Percentiles rank a stretch among this genome's conserved stretches.
phyloP scores from a whole-genome alignment of 306 rosid species.

The Psophocarpus tetragonolobus region DNA sequence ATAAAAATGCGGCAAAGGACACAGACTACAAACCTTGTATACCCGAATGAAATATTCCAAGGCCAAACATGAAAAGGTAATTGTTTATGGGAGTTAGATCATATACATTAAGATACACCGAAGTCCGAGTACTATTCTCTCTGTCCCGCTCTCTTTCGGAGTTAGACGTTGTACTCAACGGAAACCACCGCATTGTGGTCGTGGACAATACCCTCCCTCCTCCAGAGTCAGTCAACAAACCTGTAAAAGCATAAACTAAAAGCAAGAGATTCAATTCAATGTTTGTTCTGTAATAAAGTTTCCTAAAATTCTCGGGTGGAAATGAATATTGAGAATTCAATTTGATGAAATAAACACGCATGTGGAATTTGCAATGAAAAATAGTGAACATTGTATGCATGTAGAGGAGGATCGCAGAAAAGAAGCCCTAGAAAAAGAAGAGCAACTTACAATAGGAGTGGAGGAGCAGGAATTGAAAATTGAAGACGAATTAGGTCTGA shows the following conservation, averaged over 20 bases:
- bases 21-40: constrained; percentile 64
- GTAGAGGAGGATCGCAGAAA: constrained; percentile 28
- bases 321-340: not conserved
- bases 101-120: constrained; percentile 86
- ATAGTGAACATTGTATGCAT: not conserved
- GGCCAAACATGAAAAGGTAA: constrained; percentile 77
- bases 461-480: constrained; percentile 16
- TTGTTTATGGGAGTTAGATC: constrained; percentile 89
- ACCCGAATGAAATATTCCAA: constrained; percentile 93
- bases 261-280: constrained; percentile 3
- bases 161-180: constrained; percentile 52
- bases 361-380: not conserved
- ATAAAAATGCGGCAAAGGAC: not conserved
- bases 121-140: constrained; percentile 33
- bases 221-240: constrained; percentile 26
- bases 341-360: not conserved
- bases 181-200: constrained; percentile 72
- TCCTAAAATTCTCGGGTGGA: not conserved
- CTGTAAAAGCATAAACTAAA: constrained; percentile 4
- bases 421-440: constrained; percentile 30
- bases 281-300: not conserved
- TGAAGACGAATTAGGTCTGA: not conserved
- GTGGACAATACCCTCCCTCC: constrained; percentile 14
- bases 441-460: constrained; percentile 19
- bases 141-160: constrained; percentile 36